These are phyloP conservation scores for Begonia loranthoides DNA, from an alignment of 306 rosid species.

Conservation along the genomic window DNA sequence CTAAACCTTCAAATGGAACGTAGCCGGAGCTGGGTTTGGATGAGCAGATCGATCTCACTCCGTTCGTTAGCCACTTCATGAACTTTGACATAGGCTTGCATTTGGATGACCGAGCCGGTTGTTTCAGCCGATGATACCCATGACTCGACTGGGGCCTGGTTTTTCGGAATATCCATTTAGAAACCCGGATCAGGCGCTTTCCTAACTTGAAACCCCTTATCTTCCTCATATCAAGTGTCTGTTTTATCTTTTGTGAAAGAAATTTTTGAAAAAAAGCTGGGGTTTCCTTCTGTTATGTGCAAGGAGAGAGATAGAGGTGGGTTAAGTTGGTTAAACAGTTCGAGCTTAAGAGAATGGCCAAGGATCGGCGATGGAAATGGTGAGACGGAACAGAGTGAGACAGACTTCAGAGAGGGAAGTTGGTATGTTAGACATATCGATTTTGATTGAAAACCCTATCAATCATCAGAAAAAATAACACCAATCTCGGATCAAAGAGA, in stretches of 20 bases:
- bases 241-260: background rate
- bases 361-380: constrained; percentile 67
- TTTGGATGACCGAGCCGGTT: background rate
- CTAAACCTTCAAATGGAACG: constrained; percentile 20
- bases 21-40: constrained; percentile 22
- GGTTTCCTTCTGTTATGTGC: background rate
- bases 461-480: constrained; percentile 7
- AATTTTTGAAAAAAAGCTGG: background rate
- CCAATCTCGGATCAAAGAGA: background rate
- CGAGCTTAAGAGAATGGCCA: constrained; percentile 44
- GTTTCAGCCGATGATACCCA: constrained; percentile 11
- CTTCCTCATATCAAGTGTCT: constrained; percentile 20
- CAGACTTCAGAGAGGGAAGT: constrained; percentile 44
- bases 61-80: constrained; percentile 34
- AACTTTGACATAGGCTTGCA: constrained; percentile 21
- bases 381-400: constrained; percentile 36
- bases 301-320: background rate
- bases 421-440: constrained; percentile 51
- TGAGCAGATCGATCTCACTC: constrained; percentile 31
- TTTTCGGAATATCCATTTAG: constrained; percentile 25
- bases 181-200: constrained; percentile 26
- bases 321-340: background rate
- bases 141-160: constrained; percentile 10
- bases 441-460: background rate
- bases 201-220: constrained; percentile 50